Base-by-base conservation (phyloP, 2,329 filamentous ascomycete species). In the Massarina eburnea region DNA sequence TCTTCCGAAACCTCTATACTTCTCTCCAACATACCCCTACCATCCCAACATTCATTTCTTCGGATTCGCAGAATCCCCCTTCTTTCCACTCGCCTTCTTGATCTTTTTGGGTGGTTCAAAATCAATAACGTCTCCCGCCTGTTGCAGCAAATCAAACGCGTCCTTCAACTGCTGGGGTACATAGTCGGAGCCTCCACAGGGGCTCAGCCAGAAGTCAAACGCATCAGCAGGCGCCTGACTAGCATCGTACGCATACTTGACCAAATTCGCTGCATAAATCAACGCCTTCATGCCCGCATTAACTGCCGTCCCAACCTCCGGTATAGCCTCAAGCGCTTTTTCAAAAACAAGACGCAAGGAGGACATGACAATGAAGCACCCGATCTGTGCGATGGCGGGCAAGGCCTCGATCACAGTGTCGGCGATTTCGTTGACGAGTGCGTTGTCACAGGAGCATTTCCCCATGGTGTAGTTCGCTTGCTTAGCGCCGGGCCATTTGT, bases 21-120 rank as follows among this genome's bases (percentile, higher is more conserved):
- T n/a, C n/a, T n/a, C n/a, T n/a, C n/a, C n/a, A n/a, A n/a, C n/a
- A n/a, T n/a, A n/a, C n/a, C n/a, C n/a, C n/a, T n/a, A n/a, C n/a
- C n/a, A n/a, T n/a, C n/a, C n/a, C n/a, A n/a, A n/a, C n/a, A n/a
- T n/a, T n/a, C n/a, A n/a, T n/a, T 26, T 26, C 12, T 26, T 26
- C 55, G 52, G 57, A 53, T 35, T 35, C 15, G 15, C 32, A 19
- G 15, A 8, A 35, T 35, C 32, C 15, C 32, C 32, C 19, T 35
- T 35, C 32, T 35, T 8, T n/a, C 32, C 32, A 20, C 32, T 35
- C 32, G n/a, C 32, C 19, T 35, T 35, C 15, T 3, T 8, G 15
- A 35, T 35, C 8, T 35, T 35, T 17, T 35, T 35, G 8, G 32
- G 32, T 18, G 32, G 32, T 12, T 35, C 15, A 8, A 18, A 35